Percentiles rank a stretch among this genome's conserved stretches.
Evolutionary conservation across 2,329 filamentous ascomycete genomes (phyloP).

Genomic region (Penicillium sp.): DNA sequence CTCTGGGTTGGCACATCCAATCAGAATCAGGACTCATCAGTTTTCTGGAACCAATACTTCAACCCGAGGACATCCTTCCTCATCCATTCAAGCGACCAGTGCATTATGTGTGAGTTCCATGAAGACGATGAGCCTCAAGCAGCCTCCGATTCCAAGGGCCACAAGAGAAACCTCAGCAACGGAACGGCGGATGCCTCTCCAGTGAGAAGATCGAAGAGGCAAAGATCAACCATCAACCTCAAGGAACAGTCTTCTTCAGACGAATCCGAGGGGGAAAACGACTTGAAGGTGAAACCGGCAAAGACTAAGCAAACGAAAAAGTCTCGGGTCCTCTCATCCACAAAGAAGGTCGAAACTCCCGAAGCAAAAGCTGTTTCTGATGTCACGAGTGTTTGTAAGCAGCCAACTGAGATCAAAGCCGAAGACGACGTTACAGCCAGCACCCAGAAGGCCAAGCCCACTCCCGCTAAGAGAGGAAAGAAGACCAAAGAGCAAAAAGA

Average conservation of each 20-base stretch:
- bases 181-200: constrained; percentile 24
- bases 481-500: constrained; percentile 59
- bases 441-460: constrained; percentile 55
- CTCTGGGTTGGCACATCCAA: constrained; percentile 3
- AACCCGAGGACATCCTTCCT: background rate
- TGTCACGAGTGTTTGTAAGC: background rate
- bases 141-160: constrained; percentile 2
- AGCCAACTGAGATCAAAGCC: background rate
- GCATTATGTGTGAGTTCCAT: constrained; percentile 8
- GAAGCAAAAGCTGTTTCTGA: background rate
- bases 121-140: constrained; percentile 5
- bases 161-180: constrained; percentile 31
- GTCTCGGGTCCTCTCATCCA: constrained; percentile 1
- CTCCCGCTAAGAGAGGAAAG: constrained; percentile 47
- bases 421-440: constrained; percentile 16
- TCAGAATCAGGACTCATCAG: constrained; percentile 1
- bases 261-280: constrained; percentile 18
- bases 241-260: constrained; percentile 20
- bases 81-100: background rate
- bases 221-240: constrained; percentile 23
- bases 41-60: constrained; percentile 1
- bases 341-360: constrained; percentile 9
- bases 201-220: constrained; percentile 31
- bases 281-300: background rate
- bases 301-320: constrained; percentile 16